These are phyloP conservation scores for Schwanniomyces yamadae DNA, from an alignment of 805 yeast genomes.

Conservation along the genomic window DNA sequence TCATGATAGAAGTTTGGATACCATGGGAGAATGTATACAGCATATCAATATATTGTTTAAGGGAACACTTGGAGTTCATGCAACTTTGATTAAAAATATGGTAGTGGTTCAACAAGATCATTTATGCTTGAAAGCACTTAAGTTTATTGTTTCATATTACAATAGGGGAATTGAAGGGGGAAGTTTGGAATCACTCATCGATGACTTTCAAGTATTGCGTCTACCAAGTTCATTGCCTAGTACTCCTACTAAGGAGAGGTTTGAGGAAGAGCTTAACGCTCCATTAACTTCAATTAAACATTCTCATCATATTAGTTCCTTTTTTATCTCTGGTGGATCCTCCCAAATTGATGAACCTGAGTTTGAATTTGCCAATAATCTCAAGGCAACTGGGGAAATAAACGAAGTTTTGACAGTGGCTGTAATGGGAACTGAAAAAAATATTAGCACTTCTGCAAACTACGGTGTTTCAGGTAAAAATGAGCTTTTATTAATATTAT, in stretches of 20 bases:
- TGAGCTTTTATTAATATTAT: slow-evolving; percentile 58
- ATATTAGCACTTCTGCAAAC: slow-evolving; percentile 55
- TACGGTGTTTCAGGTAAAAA: slow-evolving; percentile 68
- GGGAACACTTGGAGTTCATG: slow-evolving; percentile 57
- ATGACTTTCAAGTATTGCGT: slow-evolving; percentile 24
- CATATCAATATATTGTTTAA: slow-evolving; percentile 77
- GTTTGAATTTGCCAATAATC: slow-evolving; percentile 51
- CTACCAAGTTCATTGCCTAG: slow-evolving; percentile 15
- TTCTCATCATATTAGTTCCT: slow-evolving; percentile 31
- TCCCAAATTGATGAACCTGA: slow-evolving; percentile 69
- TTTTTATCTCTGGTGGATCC: slow-evolving; percentile 64
- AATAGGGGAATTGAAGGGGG: slow-evolving; percentile 15
- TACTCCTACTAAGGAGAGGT: slow-evolving; percentile 12
- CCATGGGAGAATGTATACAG: slow-evolving; percentile 81
- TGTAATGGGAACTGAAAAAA: slow-evolving; percentile 40
- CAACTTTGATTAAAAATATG: slow-evolving; percentile 65
- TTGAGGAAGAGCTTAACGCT: background rate
- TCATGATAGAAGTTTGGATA: slow-evolving; percentile 59
- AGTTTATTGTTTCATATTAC: slow-evolving; percentile 46
- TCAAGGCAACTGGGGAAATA: slow-evolving; percentile 36
- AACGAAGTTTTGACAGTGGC: slow-evolving; percentile 59
- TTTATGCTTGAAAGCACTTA: slow-evolving; percentile 54
- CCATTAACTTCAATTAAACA: slow-evolving; percentile 5
- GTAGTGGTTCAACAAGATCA: slow-evolving; percentile 71
- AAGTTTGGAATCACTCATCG: slow-evolving; percentile 17